Base-by-base conservation (phyloP, 176 grass and related monocot species). In the Juncus effusus region DNA sequence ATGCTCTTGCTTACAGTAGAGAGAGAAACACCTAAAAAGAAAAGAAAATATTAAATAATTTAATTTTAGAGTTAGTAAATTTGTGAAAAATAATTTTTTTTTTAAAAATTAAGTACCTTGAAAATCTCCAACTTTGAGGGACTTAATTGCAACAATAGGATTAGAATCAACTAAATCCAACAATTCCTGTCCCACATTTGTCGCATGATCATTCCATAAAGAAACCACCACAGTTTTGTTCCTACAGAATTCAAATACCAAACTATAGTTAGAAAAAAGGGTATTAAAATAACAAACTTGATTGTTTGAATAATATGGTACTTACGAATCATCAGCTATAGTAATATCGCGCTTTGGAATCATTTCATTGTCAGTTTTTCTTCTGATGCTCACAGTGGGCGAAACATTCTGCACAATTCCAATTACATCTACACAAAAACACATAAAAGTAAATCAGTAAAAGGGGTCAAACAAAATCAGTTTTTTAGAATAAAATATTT, bases 121-220 rank as follows among this genome's bases (percentile, higher is more conserved):
- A 59, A 84, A 99, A 37, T 99, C 85, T 42, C 88, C 90, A 35
- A 93, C 94, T 80, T 78, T 93, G 3, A 99, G 76, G 78, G 83
- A 75, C 76, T 92, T 99, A 8, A 93, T 73, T 8, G 88, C 85
- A 59, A 99, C 61, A 2, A 90, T 50, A 36, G 94, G 94, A 7
- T 80, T 63, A 72, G 83, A 80, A 38, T 80, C 87, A 82, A 86
- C 85, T 50, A 80, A 86, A 71, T 93, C 88, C 69, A 99, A 75
- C 61, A 99, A 83, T 59, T 99, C 68, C 68, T 99, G 88, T n/a
- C 94, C 94, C 65, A 72, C 50, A 13, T 58, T 82, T 50, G 88
- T 99, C 10, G 94, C 88, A 78, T 93, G 94, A 82, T 99, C 85
- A 71, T 86, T 89, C 94, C 94, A 99, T 16, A 99, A 80, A 77